Percentiles rank a stretch among this genome's conserved stretches.
Conservation (phyloP, 2,329 filamentous ascomycete species). For the Ceratocystiopsis sp. region DNA sequence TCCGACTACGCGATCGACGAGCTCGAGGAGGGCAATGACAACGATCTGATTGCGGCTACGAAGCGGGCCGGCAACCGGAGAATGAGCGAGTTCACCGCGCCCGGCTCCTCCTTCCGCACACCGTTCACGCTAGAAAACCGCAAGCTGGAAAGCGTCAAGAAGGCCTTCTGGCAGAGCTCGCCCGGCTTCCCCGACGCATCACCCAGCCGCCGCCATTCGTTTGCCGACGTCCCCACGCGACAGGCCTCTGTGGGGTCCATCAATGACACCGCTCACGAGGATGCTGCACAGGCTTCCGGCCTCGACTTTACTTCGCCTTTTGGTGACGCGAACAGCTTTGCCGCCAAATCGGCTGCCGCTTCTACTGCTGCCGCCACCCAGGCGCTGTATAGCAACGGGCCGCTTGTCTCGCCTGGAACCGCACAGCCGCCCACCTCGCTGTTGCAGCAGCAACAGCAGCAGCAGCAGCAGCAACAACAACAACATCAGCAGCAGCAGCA, state of each 20-base stretch:
- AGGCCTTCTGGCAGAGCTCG: slow-evolving; percentile 54
- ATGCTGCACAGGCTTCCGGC: slow-evolving; percentile 18
- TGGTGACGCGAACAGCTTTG: slow-evolving; percentile 18
- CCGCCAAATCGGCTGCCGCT: slow-evolving; percentile 15
- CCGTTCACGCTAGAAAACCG: slow-evolving; percentile 39
- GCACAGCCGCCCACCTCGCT: not conserved
- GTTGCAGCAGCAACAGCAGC: slow-evolving; percentile 1
- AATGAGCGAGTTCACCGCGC: slow-evolving; percentile 35
- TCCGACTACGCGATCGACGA: slow-evolving; percentile 60
- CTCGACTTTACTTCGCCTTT: slow-evolving; percentile 25
- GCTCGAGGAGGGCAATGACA: slow-evolving; percentile 44
- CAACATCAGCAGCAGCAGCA: slow-evolving; percentile 2
- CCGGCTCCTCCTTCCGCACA: slow-evolving; percentile 26
- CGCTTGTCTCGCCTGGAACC: slow-evolving; percentile 4
- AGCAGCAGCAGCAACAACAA: slow-evolving; percentile 1
- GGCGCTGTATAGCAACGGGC: slow-evolving; percentile 1
- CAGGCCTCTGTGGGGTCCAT: slow-evolving; percentile 47
- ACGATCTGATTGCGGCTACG: slow-evolving; percentile 23
- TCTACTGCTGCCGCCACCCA: not conserved
- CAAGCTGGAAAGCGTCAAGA: slow-evolving; percentile 48
- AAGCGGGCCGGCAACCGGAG: slow-evolving; percentile 31
- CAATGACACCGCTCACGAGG: slow-evolving; percentile 34
- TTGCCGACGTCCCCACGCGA: slow-evolving; percentile 49
- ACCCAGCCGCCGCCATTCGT: slow-evolving; percentile 65
- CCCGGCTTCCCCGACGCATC: slow-evolving; percentile 52